A percentile compares a stretch with the other conserved stretches of the same genome.
These are phyloP conservation scores for Hymenoscyphus repandus DNA, from an alignment of 2,329 filamentous ascomycete genomes.

Conservation along the genomic window DNA sequence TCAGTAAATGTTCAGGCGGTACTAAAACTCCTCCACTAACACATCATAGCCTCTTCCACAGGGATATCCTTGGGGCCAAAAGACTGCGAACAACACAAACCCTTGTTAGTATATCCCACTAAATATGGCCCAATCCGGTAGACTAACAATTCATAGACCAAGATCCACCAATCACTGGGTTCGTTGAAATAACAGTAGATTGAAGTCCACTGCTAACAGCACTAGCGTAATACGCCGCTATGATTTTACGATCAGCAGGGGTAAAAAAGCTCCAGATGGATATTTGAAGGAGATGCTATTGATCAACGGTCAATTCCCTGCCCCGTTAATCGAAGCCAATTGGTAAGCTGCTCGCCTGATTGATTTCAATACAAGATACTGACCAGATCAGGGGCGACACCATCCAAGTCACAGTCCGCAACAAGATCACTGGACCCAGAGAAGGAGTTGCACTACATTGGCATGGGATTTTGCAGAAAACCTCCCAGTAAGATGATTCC, in stretches of 20 bases:
- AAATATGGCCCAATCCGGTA: not conserved
- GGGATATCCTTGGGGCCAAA: constrained; percentile 47
- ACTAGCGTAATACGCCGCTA: constrained; percentile 33
- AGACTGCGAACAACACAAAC: constrained; percentile 36
- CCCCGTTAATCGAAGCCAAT: constrained; percentile 33
- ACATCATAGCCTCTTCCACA: constrained; percentile 37
- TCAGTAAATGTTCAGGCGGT: not conserved
- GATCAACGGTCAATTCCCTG: constrained; percentile 32
- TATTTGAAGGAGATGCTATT: constrained; percentile 46
- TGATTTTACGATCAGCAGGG: constrained; percentile 29
- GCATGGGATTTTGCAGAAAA: constrained; percentile 44
- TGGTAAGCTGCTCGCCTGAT: constrained; percentile 16
- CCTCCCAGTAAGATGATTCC: constrained; percentile 12
- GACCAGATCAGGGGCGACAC: constrained; percentile 27
- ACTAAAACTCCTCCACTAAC: too few relatives aligned
- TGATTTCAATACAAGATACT: not conserved
- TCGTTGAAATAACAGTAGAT: not conserved
- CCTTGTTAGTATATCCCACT: constrained; percentile 20
- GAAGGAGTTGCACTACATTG: constrained; percentile 37
- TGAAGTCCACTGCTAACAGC: not conserved
- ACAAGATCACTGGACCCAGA: constrained; percentile 49
- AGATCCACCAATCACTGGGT: constrained; percentile 12
- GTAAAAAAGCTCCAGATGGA: constrained; percentile 34
- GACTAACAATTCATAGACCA: constrained; percentile 6
- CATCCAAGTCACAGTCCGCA: constrained; percentile 62